Conservation (phyloP, 2,329 filamentous ascomycete species). For the Phaeosphaeriaceae sp. region DNA sequence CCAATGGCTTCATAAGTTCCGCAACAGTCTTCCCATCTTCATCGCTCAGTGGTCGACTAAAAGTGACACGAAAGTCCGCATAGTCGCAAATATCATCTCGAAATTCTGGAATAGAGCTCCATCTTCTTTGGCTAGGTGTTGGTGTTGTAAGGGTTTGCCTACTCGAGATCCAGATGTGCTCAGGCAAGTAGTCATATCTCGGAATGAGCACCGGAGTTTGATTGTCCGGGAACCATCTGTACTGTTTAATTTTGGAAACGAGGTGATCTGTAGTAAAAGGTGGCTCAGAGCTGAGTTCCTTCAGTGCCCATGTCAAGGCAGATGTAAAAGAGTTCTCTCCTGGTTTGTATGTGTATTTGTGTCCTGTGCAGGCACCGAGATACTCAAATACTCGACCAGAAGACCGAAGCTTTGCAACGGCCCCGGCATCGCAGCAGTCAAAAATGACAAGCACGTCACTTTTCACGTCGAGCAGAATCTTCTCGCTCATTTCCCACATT, state of each 20-base stretch:
- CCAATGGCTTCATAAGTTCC: slow-evolving; percentile 1
- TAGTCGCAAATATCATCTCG: slow-evolving; percentile 7
- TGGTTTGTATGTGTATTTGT: background rate
- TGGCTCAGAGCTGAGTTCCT: slow-evolving; percentile 1
- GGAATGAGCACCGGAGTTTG: slow-evolving; percentile 8
- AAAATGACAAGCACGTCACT: slow-evolving; percentile 31
- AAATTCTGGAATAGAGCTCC: background rate
- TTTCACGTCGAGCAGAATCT: slow-evolving; percentile 2
- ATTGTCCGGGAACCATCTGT: background rate
- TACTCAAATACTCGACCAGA: slow-evolving; percentile 10
- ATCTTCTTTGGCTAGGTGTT: background rate
- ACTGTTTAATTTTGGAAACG: slow-evolving; percentile 5
- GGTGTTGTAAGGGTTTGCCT: background rate
- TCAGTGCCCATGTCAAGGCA: slow-evolving; percentile 13
- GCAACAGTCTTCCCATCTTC: slow-evolving; percentile 4
- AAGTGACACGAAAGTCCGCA: slow-evolving; percentile 15
- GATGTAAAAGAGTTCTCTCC: slow-evolving; percentile 9
- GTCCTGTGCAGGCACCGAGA: slow-evolving; percentile 8
- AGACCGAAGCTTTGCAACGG: slow-evolving; percentile 11
- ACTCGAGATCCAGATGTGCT: slow-evolving; percentile 12
- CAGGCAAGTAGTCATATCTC: background rate
- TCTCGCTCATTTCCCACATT: slow-evolving; percentile 21
- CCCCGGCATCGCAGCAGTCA: slow-evolving; percentile 29
- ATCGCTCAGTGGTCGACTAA: slow-evolving; percentile 2
- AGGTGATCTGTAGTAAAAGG: slow-evolving; percentile 1